phyloP scores from a whole-genome alignment of 352 stramenopile genomes.

The Elongisporangium undulatum region DNA sequence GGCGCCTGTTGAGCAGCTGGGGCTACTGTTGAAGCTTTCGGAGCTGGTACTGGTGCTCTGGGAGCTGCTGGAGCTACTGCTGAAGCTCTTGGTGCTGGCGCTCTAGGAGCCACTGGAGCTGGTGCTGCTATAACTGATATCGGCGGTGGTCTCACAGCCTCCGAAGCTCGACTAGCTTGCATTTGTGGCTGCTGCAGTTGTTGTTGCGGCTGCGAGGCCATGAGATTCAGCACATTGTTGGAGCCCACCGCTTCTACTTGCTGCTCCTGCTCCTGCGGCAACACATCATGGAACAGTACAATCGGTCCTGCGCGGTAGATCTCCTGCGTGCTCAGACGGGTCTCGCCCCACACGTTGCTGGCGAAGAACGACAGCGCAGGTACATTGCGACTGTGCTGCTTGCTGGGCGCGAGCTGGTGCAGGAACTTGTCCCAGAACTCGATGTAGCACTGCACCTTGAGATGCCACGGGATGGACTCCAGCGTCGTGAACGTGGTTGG shows the following conservation, averaged over 20 bases:
- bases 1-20: too few relatives aligned
- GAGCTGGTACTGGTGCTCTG: not conserved
- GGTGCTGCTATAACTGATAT: not conserved
- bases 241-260: not conserved
- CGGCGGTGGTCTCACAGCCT: not conserved
- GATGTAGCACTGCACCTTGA: slow-evolving; percentile 8
- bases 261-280: not conserved
- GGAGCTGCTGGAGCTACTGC: too few relatives aligned
- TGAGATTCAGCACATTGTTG: not conserved
- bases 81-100: not conserved
- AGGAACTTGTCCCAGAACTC: slow-evolving; percentile 11
- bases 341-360: slow-evolving; percentile 8
- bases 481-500: not conserved
- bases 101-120: too few relatives aligned
- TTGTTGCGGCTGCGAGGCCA: not conserved
- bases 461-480: slow-evolving; percentile 2
- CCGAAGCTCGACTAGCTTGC: not conserved
- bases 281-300: not conserved
- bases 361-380: slow-evolving; percentile 2
- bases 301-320: slow-evolving; percentile 2
- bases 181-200: not conserved
- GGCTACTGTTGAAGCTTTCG: not conserved
- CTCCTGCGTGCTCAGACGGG: not conserved
- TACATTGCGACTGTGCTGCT: not conserved
- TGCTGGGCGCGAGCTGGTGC: not conserved